These are phyloP conservation scores for Chaetomiaceae sp. DNA, from an alignment of 2,329 filamentous ascomycete genomes.

Conservation along the genomic window DNA sequence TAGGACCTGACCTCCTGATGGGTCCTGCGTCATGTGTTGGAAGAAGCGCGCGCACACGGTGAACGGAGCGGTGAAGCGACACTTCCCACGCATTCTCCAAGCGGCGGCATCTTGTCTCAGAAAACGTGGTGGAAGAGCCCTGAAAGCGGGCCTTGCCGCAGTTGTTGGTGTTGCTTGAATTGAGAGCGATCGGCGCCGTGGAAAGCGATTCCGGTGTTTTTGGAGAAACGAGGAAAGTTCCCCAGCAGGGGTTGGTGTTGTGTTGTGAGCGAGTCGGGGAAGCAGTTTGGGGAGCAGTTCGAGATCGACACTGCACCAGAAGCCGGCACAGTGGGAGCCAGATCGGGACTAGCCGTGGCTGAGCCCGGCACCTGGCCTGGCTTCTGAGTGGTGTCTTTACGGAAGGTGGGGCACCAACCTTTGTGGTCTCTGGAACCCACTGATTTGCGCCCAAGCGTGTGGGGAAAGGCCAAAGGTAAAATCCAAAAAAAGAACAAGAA, in stretches of 20 bases:
- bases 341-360: slow-evolving; percentile 21
- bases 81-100: not conserved
- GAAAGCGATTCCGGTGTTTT: not conserved
- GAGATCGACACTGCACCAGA: slow-evolving; percentile 12
- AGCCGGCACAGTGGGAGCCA: slow-evolving; percentile 15
- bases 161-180: not conserved
- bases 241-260: not conserved
- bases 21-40: not conserved
- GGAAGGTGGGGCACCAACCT: slow-evolving; percentile 4
- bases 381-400: slow-evolving; percentile 18
- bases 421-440: not conserved
- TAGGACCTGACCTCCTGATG: not conserved
- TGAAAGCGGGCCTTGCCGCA: not conserved
- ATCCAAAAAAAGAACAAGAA: slow-evolving; percentile 26
- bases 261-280: too few species aligned
- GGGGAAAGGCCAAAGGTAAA: slow-evolving; percentile 23
- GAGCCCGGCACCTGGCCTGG: slow-evolving; percentile 15
- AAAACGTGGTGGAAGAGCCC: not conserved
- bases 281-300: not conserved
- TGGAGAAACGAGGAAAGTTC: slow-evolving; percentile 13
- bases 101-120: not conserved
- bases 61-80: too few species aligned
- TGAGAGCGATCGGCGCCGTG: not conserved
- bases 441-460: slow-evolving; percentile 11
- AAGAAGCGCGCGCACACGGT: not conserved